A percentile compares a stretch with the other conserved stretches of the same genome.
phyloP scores from a whole-genome alignment of 208 protist genomes.

The Tetramitus jugosus region DNA sequence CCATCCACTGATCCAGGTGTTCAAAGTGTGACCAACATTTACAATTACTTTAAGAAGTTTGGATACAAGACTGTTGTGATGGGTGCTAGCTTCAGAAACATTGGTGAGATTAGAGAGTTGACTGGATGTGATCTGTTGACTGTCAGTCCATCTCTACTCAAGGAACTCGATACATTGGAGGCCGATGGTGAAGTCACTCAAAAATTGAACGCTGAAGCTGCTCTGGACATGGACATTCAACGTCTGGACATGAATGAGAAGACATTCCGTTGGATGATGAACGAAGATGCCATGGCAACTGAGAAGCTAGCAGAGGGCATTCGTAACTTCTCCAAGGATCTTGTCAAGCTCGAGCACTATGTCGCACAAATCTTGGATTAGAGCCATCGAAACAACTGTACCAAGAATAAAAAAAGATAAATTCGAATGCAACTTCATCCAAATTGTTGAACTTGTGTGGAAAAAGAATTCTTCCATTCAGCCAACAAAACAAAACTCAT shows the following conservation, averaged over 20 bases:
- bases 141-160: constrained; percentile 86
- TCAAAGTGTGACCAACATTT: constrained; percentile 81
- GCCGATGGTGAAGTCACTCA: constrained; percentile 44
- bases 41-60: constrained; percentile 94
- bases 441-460: too few relatives aligned
- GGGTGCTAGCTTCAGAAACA: constrained; percentile 93
- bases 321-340: constrained; percentile 83
- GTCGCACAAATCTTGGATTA: too few relatives aligned
- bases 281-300: constrained; percentile 88
- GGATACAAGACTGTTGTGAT: constrained; percentile 92
- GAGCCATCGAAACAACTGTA: too few relatives aligned
- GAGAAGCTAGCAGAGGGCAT: constrained; percentile 94
- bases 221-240: constrained; percentile 33
- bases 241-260: constrained; percentile 44
- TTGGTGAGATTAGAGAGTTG: constrained; percentile 75
- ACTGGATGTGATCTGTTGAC: constrained; percentile 93
- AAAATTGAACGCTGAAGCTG: constrained; percentile 43
- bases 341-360: constrained; percentile 75
- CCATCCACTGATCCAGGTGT: constrained; percentile 55
- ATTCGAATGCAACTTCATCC: too few relatives aligned
- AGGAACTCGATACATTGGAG: constrained; percentile 62
- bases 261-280: constrained; percentile 53
- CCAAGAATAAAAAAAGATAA: too few relatives aligned
- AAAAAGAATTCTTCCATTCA: too few relatives aligned
- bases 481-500: too few relatives aligned